Percentiles rank a stretch among this genome's conserved stretches.
These are phyloP conservation scores for Spathaspora gorwiae DNA, from an alignment of 805 yeast species.

Conservation along the genomic window DNA sequence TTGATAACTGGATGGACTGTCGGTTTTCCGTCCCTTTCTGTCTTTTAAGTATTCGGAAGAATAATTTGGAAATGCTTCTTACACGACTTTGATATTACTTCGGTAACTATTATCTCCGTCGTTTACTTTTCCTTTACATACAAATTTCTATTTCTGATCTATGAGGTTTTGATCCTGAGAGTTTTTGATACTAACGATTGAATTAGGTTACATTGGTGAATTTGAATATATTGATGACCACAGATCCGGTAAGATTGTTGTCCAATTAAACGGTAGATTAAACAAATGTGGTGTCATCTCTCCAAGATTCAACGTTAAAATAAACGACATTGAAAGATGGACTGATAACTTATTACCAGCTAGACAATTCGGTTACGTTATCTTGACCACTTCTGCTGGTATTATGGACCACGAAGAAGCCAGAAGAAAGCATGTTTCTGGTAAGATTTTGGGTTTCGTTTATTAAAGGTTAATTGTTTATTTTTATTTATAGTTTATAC, in stretches of 20 bases:
- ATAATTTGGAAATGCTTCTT: conserved; percentile 58
- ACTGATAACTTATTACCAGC: conserved; percentile 97
- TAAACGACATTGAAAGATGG: conserved; percentile 96
- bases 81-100: conserved; percentile 47
- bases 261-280: conserved; percentile 95
- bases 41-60: conserved; percentile 98
- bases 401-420: conserved; percentile 99
- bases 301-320: conserved; percentile 97
- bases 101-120: conserved; percentile 22
- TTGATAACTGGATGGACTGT: conserved; percentile 98
- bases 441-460: conserved; percentile 97
- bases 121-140: conserved; percentile 70
- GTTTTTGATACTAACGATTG: conserved; percentile 17
- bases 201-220: conserved; percentile 85
- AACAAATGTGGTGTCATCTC: conserved; percentile 99
- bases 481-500: too few species aligned
- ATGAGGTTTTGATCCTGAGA: neutral
- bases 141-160: neutral
- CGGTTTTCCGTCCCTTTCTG: conserved; percentile 87
- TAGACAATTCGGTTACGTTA: conserved; percentile 97
- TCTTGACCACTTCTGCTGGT: conserved; percentile 98
- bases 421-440: conserved; percentile 99
- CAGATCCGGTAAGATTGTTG: conserved; percentile 97
- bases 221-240: conserved; percentile 98
- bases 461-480: conserved; percentile 46